phyloP scores from a whole-genome alignment of 139 green algal genomes.

The Pseudopediastrum boryanum region DNA sequence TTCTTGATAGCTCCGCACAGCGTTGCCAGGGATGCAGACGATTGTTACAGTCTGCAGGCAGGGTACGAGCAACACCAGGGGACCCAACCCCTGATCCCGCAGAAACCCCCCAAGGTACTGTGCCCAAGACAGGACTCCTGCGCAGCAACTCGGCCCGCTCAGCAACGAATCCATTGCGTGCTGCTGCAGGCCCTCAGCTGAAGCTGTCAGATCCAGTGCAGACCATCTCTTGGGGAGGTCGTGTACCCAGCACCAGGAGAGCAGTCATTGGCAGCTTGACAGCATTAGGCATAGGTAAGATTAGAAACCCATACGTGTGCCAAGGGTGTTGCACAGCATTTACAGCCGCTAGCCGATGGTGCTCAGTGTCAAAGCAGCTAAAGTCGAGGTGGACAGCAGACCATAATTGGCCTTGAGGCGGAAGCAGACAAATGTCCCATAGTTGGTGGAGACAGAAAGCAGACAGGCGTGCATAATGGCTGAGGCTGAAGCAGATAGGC shows the following conservation, averaged over 20 bases:
- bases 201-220: constrained; percentile 41
- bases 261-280: constrained; percentile 43
- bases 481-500: no score
- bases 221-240: constrained; percentile 60
- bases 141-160: no score
- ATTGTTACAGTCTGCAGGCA: no score
- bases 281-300: constrained; percentile 48
- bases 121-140: no score
- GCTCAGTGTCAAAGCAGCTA: background rate
- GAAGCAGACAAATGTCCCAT: background rate
- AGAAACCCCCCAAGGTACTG: no score
- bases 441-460: no score
- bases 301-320: background rate
- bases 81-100: no score
- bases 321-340: background rate
- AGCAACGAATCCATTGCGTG: no score
- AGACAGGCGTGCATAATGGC: background rate
- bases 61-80: no score
- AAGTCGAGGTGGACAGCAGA: background rate
- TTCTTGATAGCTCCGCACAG: no score
- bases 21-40: no score
- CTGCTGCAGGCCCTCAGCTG: constrained; percentile 6
- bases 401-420: background rate
- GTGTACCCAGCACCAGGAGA: constrained; percentile 49
- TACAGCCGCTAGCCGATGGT: background rate